These are phyloP conservation scores for Lasiosphaeriaceae sp. DNA, from an alignment of 495 filamentous ascomycete genomes.

Conservation along the genomic window DNA sequence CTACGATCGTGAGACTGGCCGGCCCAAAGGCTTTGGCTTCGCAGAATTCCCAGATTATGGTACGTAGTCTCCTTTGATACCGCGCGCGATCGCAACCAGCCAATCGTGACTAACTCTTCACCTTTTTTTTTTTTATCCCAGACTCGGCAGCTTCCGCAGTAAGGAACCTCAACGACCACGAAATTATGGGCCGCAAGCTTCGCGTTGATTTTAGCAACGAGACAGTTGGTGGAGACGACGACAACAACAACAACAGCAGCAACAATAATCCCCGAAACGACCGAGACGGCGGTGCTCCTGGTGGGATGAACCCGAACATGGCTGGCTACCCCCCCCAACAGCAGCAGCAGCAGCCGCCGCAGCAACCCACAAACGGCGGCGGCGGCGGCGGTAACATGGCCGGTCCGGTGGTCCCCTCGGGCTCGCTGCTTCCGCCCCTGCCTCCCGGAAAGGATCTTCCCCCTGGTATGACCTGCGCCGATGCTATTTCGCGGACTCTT, in stretches of 20 bases:
- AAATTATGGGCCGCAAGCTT: slow-evolving; percentile 91
- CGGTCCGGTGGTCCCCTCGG: slow-evolving; percentile 1
- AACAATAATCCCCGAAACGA: slow-evolving; percentile 12
- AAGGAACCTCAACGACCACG: slow-evolving; percentile 91
- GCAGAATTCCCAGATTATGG: slow-evolving; percentile 82
- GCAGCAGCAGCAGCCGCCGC: slow-evolving; percentile 22
- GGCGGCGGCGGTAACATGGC: background rate
- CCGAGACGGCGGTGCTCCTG: slow-evolving; percentile 16
- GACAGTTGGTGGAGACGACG: slow-evolving; percentile 60
- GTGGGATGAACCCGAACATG: background rate
- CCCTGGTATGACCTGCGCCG: slow-evolving; percentile 74
- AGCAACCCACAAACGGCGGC: slow-evolving; percentile 20
- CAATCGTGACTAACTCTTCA: background rate
- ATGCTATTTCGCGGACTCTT: slow-evolving; percentile 87
- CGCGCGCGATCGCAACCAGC: background rate
- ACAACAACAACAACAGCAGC: too few species aligned
- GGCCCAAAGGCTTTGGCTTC: slow-evolving; percentile 95
- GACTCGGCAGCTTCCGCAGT: slow-evolving; percentile 93
- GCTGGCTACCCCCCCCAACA: slow-evolving; percentile 15
- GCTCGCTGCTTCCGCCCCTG: slow-evolving; percentile 63
- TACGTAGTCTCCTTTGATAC: slow-evolving; percentile 17
- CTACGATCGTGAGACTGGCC: slow-evolving; percentile 91
- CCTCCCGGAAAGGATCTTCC: slow-evolving; percentile 81
- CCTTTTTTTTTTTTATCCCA: slow-evolving; percentile 14
- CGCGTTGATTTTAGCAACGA: slow-evolving; percentile 95